Base-by-base conservation (phyloP, 2,329 filamentous ascomycete genomes). In the Fusarium sp. region DNA sequence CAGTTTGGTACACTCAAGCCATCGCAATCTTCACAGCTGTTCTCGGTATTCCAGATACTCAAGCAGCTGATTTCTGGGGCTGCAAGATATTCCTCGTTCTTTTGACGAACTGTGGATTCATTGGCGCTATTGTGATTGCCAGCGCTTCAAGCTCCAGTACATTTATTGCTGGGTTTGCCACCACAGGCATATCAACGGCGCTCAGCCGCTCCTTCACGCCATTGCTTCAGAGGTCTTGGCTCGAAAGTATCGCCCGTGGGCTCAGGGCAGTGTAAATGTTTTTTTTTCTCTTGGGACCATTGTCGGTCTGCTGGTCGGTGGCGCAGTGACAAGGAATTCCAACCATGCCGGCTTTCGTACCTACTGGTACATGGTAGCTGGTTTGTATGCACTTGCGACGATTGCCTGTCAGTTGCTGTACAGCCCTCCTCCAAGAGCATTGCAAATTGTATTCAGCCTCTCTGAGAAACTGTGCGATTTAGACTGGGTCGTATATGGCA, bases 301-400 rank as follows among this genome's bases (percentile, higher is more conserved):
- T 2, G 4, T 18, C 4, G 39, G 56, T 3, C 33, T 58, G 8
- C 6, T 58, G 1, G 23, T 38, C 2, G 56, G 56, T 0, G 49
- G 49, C 3, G 41, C 28, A 1, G 11, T 38, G 8, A 56, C 38
- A 1, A 46, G 39, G 7, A 16, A 56, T 8, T 37, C 20, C 2
- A 42, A 44, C 3, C 31, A 43, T 11, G 21, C 7, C 28, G 31
- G 31, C 7, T 59, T 44, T 15, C 31, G 56, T 8, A 12, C 10
- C 2, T 56, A 59, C 6, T 59, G 57, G 57, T 59, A 46, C 18
- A 41, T 57, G 24, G 33, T 57, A 6, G 41, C 57, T 9, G 41
- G 50, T 3, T 20, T 59, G 16, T 59, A 59, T 23, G 50, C 26
- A 6, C 16, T 39, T 10, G 31, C 31, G 4, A 7, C 50, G 6